Conservation (phyloP, 768 basidiomycete genomes). For the Suillus fuscotomentosus region DNA sequence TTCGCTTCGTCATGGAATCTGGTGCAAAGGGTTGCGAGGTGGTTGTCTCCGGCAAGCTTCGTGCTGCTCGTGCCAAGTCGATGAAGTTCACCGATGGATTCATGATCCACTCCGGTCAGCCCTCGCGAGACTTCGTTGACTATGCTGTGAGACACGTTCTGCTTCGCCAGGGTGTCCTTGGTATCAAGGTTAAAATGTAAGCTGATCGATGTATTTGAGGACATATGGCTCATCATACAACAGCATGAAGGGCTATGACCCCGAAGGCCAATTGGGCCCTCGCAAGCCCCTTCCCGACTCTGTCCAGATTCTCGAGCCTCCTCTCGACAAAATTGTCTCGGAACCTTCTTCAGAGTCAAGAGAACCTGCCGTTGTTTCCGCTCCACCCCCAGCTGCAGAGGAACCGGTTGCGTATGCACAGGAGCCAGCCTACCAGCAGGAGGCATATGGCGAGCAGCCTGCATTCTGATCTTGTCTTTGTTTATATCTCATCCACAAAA, state of each 20-base stretch:
- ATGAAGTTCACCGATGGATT: slow-evolving; percentile 99
- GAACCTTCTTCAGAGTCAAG: slow-evolving; percentile 90
- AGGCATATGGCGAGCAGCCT: slow-evolving; percentile 47
- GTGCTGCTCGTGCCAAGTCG: slow-evolving; percentile 98
- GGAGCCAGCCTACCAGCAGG: slow-evolving; percentile 38
- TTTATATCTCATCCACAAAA: slow-evolving; percentile 1
- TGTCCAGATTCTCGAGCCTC: slow-evolving; percentile 86
- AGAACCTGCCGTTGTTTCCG: slow-evolving; percentile 55
- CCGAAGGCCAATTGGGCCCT: slow-evolving; percentile 87
- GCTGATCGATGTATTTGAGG: slow-evolving; percentile 20
- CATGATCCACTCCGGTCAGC: slow-evolving; percentile 99
- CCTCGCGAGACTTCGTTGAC: slow-evolving; percentile 94
- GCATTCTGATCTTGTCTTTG: slow-evolving; percentile 51
- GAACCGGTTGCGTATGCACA: slow-evolving; percentile 39
- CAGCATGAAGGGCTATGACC: slow-evolving; percentile 97
- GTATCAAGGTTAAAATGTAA: slow-evolving; percentile 99
- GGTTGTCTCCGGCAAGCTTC: slow-evolving; percentile 98
- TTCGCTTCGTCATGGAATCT: slow-evolving; percentile 99
- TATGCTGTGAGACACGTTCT: slow-evolving; percentile 97
- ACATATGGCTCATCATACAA: slow-evolving; percentile 13
- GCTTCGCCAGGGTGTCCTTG: slow-evolving; percentile 96
- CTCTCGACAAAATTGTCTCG: slow-evolving; percentile 84
- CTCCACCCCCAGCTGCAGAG: slow-evolving; percentile 50
- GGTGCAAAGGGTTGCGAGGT: slow-evolving; percentile 99
- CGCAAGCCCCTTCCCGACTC: slow-evolving; percentile 93